Percentiles rank a stretch among this genome's conserved stretches.
Conservation (phyloP, 176 grass and related monocot genomes). For the Calamus simplicifolius region DNA sequence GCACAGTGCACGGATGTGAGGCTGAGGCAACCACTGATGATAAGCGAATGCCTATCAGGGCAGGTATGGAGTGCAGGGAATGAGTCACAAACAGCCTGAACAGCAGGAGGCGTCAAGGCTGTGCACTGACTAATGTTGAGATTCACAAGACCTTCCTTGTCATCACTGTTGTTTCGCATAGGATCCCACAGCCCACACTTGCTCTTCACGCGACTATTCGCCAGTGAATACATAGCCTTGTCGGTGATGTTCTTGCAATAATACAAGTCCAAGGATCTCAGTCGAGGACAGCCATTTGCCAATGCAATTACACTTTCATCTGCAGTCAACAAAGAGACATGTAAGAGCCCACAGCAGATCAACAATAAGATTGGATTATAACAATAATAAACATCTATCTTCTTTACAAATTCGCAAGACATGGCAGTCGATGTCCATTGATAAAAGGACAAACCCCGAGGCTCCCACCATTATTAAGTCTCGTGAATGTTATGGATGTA, state of each 20-base stretch:
- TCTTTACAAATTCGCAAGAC: too few relatives aligned
- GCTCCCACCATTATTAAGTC: too few relatives aligned
- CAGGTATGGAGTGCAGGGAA: slow-evolving; percentile 14
- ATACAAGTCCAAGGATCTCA: slow-evolving; percentile 11
- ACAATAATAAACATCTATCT: too few relatives aligned
- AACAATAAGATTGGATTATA: background rate
- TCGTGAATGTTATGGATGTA: too few relatives aligned
- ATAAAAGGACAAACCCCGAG: too few relatives aligned
- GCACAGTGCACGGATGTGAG: slow-evolving; percentile 19
- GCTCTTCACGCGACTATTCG: slow-evolving; percentile 4
- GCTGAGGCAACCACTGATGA: slow-evolving; percentile 15
- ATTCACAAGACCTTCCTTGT: slow-evolving; percentile 5
- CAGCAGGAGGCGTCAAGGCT: slow-evolving; percentile 5
- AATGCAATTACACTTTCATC: slow-evolving; percentile 15
- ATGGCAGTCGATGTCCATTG: too few relatives aligned
- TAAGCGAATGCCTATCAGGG: slow-evolving; percentile 7
- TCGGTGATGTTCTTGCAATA: slow-evolving; percentile 18
- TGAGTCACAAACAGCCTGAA: slow-evolving; percentile 15
- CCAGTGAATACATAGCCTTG: slow-evolving; percentile 13
- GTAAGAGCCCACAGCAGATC: background rate
- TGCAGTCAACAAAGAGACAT: slow-evolving; percentile 1
- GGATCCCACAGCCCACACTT: background rate
- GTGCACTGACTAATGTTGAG: slow-evolving; percentile 17
- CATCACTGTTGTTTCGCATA: background rate
- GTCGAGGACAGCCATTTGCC: slow-evolving; percentile 12